Conservation (phyloP, 2,329 filamentous ascomycete species). For the Alternaria novae-zelandiae region DNA sequence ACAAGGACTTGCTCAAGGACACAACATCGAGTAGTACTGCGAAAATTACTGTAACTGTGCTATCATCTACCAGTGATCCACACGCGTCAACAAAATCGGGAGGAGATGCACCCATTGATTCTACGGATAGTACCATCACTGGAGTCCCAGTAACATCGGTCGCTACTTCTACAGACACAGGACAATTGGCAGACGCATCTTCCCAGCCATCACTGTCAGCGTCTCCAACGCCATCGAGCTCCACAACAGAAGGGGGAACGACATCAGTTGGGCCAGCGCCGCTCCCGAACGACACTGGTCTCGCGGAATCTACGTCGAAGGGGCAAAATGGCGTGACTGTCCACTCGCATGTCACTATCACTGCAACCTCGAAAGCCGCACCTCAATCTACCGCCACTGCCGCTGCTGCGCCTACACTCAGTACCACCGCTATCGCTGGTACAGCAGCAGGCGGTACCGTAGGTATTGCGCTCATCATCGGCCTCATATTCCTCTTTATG, state of each 20-base stretch:
- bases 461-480: constrained; percentile 12
- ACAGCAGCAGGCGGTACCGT: constrained; percentile 21
- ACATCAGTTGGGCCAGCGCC: not conserved
- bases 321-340: not conserved
- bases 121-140: not conserved
- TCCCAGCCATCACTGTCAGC: not conserved
- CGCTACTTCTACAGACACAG: not conserved
- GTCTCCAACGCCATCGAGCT: not conserved
- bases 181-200: not conserved
- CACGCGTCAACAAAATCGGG: not conserved
- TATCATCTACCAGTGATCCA: not conserved
- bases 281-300: not conserved
- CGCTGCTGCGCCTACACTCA: not conserved
- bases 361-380: not conserved
- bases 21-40: not conserved
- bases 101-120: not conserved
- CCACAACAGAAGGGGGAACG: not conserved
- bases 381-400: not conserved
- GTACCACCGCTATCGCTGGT: constrained; percentile 22
- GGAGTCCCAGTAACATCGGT: not conserved
- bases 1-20: not conserved
- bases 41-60: not conserved
- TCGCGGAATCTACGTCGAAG: not conserved
- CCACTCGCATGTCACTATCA: too few relatives aligned
- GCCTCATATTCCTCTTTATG: constrained; percentile 15